Base-by-base conservation (phyloP, 2,329 filamentous ascomycete genomes). In the Trichoderma atrobrunneum region DNA sequence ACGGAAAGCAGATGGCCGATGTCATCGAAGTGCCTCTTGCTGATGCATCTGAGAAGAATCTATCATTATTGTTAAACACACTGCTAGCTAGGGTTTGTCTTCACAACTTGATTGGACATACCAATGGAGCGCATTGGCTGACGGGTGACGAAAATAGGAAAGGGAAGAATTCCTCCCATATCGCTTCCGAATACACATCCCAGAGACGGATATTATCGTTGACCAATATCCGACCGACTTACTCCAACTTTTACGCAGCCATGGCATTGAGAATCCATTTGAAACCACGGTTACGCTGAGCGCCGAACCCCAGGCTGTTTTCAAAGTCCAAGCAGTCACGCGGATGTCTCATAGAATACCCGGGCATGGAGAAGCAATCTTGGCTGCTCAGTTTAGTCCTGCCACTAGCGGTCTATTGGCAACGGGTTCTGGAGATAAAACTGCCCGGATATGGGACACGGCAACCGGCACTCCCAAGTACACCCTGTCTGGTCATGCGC, bases 371-470 rank as follows among this genome's bases (percentile, higher is more conserved):
- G 93, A 97, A 80, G 91, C 95, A 3, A 98, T 98, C 76, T 86
- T 98, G 26, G 89, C 93, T 34, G 91, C 93, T 3, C 90, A 95
- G 51, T 98, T 98, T 81, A 96, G 93, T 0, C 95, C 95, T 0
- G 87, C 88, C 48, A 90, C 88, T 7, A 95, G 93, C 30, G 90
- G 90, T 12, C 87, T 91, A 72, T 87, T 98, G 81, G 95, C 94
- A 0, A 97, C 93, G 1, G 96, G 95, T 0, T 94, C 92, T 73
- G 96, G 96, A 61, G 96, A 99, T 79, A 92, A 92, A 76, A 98
- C 95, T 1, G 95, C 95, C 0, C 86, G 95, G 71, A 91, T 98
- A 83, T 98, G 94, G 94, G 95, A 99, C 78, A 95, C 94, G 63
- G 93, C 98, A 78, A 98, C 94, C 0, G 95, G 95, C 62, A 98